These are phyloP conservation scores for Coemansia sp. DNA, from an alignment of 192 early-diverging fungal genomes.

Conservation along the genomic window DNA sequence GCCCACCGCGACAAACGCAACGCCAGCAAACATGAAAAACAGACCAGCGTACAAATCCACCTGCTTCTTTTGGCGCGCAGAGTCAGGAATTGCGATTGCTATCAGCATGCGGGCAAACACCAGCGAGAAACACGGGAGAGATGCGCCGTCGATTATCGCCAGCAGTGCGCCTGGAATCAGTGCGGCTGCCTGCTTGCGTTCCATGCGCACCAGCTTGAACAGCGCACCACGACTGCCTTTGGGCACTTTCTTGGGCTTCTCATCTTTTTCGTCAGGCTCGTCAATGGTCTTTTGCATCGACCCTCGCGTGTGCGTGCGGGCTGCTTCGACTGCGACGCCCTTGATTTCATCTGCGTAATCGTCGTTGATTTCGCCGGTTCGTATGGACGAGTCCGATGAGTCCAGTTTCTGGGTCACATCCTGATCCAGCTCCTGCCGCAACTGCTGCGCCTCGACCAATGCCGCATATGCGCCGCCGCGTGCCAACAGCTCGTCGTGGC, in stretches of 20 bases:
- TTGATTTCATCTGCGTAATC: background rate
- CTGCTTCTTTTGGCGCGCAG: constrained; percentile 21
- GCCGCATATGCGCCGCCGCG: constrained; percentile 41
- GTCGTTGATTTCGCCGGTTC: background rate
- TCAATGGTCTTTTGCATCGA: background rate
- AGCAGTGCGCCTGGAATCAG: constrained; percentile 62
- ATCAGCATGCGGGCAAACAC: constrained; percentile 59
- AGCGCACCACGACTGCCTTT: constrained; percentile 19
- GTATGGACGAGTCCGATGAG: background rate
- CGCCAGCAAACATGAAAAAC: constrained; percentile 65
- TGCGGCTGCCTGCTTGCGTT: constrained; percentile 36
- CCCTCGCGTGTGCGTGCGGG: background rate
- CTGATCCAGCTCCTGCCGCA: constrained; percentile 48
- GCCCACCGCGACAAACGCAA: constrained; percentile 57
- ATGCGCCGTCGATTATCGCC: constrained; percentile 66
- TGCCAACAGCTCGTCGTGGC: constrained; percentile 71
- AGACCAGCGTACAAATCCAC: constrained; percentile 60
- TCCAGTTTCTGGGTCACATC: background rate
- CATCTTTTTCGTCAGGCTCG: background rate
- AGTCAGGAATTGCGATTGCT: constrained; percentile 26
- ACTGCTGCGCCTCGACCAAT: constrained; percentile 61
- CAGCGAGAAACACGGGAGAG: constrained; percentile 79
- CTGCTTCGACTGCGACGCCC: background rate
- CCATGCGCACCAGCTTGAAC: constrained; percentile 39
- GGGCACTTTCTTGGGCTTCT: background rate